Evolutionary conservation across 1,284 basidiomycete species (phyloP), one percentile per base, ranked within the genome.

Genomic region (Moesziomyces sp.): DNA sequence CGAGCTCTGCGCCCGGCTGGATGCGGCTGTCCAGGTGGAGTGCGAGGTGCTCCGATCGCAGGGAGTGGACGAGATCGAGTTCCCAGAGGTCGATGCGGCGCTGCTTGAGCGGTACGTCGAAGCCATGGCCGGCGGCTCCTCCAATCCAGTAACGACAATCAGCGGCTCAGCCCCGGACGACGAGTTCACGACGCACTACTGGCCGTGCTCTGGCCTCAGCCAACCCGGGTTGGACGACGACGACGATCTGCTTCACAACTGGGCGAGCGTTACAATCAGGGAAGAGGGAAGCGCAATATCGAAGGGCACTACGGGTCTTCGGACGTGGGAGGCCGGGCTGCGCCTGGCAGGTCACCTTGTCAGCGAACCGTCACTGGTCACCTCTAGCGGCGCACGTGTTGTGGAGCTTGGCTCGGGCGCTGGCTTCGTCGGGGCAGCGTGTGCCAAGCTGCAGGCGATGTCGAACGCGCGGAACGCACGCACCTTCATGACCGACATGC

Each of bases 341-440:
- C 54, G 62, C 13, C 35, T 77, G 30, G 75, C 67, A 10, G 58
- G 26, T 5, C 63, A 77, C 51, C 48, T 77, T 35, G 35, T 69
- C 34, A 54, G 45, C 50, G 48, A 68, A 13, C 45, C 72, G 1
- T 46, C 56, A 10, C 26, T 66, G 9, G 51, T 70, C 48, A 57
- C 53, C 8, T 21, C 58, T 0, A 52, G 60, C 3, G 64, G 61
- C 14, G 54, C 68, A 8, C 57, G 76, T 21, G 53, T 77, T 7
- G 24, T 77, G 35, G 76, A 77, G 51, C 66, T 77, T 11, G 76
- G 76, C 7, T 75, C 73, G 8, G 76, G 76, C 7, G 65, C 70
- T 42, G 76, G 76, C 19, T 64, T 77, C 28, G 69, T 77, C 13
- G 74, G 74, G 16, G 40, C 61, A 1, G 62, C 70, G 5, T 73